Evolutionary conservation across 2,329 filamentous ascomycete species (phyloP).

Genomic region (Pyricularia grisea): DNA sequence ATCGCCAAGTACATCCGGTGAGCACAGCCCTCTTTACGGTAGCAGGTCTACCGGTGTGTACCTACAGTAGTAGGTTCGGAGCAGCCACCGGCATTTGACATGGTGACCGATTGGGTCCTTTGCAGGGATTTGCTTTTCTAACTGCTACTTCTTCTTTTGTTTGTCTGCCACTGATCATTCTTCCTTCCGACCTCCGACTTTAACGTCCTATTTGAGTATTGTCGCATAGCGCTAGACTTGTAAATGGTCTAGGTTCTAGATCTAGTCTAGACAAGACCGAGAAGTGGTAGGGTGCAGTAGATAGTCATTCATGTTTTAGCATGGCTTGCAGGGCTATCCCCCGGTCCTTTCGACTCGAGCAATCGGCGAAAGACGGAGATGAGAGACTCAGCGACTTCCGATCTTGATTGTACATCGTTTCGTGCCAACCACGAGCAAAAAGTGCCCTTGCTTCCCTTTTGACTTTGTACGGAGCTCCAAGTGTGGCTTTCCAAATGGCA

Average conservation of each 20-base stretch:
- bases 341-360: not conserved
- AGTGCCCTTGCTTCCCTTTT: too few species aligned
- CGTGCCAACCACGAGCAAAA: not conserved
- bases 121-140: too few species aligned
- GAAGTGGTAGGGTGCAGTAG: too few species aligned
- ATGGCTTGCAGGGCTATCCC: not conserved
- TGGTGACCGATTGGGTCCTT: not conserved
- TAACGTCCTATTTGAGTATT: too few species aligned
- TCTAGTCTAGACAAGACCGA: too few species aligned
- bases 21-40: not conserved
- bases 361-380: not conserved
- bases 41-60: not conserved
- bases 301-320: too few species aligned
- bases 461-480: too few species aligned
- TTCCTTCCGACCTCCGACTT: too few species aligned
- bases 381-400: not conserved
- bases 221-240: too few species aligned
- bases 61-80: too few species aligned
- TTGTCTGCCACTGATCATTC: too few species aligned
- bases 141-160: too few species aligned
- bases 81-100: not conserved
- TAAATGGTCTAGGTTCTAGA: not conserved
- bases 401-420: not conserved
- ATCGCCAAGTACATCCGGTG: not conserved
- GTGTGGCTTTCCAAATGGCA: not conserved